These are phyloP conservation scores for Dorcoceras hygrometricum DNA, from an alignment of 257 asterid genomes.

Conservation along the genomic window DNA sequence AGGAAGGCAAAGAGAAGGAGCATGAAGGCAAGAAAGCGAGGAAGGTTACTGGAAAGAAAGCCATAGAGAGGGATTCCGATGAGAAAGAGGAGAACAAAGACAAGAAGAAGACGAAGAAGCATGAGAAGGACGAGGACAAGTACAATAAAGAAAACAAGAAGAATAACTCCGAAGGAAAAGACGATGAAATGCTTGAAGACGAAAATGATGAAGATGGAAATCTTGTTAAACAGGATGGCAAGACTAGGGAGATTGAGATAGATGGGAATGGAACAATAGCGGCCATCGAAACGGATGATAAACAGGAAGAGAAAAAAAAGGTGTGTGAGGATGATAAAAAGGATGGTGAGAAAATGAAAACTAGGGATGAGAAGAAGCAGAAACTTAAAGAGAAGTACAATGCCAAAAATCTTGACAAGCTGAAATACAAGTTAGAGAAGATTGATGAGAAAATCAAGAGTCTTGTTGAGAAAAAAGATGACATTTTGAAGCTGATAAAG, in stretches of 20 bases:
- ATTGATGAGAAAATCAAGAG: constrained; percentile 43
- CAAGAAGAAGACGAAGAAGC: constrained; percentile 18
- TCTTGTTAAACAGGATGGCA: constrained; percentile 15
- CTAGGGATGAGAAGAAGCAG: constrained; percentile 53
- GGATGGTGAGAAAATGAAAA: constrained; percentile 38
- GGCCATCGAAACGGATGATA: constrained; percentile 25
- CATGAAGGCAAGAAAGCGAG: constrained; percentile 10
- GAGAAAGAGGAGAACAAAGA: constrained; percentile 10
- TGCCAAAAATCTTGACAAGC: constrained; percentile 36
- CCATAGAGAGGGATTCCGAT: not conserved
- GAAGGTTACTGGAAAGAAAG: not conserved
- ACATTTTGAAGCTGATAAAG: constrained; percentile 51
- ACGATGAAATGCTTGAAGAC: constrained; percentile 20
- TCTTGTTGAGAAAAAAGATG: constrained; percentile 47
- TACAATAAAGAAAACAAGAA: constrained; percentile 25
- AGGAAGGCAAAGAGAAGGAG: not conserved
- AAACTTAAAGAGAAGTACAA: constrained; percentile 41
- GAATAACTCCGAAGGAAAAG: constrained; percentile 24
- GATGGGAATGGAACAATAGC: constrained; percentile 30
- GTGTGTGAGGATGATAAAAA: constrained; percentile 28
- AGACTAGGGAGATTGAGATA: constrained; percentile 41
- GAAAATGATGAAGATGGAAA: constrained; percentile 18
- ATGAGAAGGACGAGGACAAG: constrained; percentile 29
- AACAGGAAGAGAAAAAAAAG: constrained; percentile 24
- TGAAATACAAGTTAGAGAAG: constrained; percentile 55